Conservation (phyloP, 2,329 filamentous ascomycete species). For the Aspergillus brunneoviolaceus region DNA sequence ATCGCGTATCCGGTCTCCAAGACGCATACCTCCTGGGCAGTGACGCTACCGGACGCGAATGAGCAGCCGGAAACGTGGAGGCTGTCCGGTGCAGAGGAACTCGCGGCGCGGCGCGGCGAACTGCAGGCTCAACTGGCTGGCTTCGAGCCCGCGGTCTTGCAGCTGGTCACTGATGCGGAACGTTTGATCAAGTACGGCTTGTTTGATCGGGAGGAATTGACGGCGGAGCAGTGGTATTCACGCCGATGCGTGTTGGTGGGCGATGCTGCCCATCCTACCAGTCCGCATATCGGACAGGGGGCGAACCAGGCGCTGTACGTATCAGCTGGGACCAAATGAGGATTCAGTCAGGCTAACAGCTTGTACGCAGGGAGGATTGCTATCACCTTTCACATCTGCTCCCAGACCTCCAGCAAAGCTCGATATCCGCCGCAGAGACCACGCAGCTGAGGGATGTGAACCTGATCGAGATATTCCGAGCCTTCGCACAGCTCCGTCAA, state of each 20-base stretch:
- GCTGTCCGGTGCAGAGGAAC: not conserved
- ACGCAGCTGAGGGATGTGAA: not conserved
- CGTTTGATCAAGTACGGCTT: slow-evolving; percentile 4
- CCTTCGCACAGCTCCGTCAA: slow-evolving; percentile 1
- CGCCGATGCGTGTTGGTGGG: slow-evolving; percentile 4
- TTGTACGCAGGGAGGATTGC: slow-evolving; percentile 6
- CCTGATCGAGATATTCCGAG: not conserved
- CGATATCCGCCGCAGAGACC: not conserved
- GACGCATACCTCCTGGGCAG: slow-evolving; percentile 1
- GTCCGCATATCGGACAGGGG: slow-evolving; percentile 8
- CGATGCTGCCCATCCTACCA: slow-evolving; percentile 11
- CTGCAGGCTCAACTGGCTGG: not conserved
- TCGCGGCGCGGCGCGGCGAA: not conserved
- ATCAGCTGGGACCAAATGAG: not conserved
- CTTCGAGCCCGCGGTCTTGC: not conserved
- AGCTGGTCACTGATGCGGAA: not conserved
- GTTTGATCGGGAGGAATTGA: not conserved
- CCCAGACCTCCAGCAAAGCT: not conserved
- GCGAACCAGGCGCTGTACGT: slow-evolving; percentile 11
- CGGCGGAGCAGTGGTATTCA: not conserved
- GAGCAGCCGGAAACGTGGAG: slow-evolving; percentile 1
- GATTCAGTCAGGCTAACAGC: not conserved
- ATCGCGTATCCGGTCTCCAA: slow-evolving; percentile 4
- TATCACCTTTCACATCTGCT: slow-evolving; percentile 1
- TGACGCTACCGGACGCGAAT: not conserved